Evolutionary conservation across 2,329 filamentous ascomycete genomes (phyloP), one percentile per base, ranked within the genome.

Genomic region (Alternaria solani): DNA sequence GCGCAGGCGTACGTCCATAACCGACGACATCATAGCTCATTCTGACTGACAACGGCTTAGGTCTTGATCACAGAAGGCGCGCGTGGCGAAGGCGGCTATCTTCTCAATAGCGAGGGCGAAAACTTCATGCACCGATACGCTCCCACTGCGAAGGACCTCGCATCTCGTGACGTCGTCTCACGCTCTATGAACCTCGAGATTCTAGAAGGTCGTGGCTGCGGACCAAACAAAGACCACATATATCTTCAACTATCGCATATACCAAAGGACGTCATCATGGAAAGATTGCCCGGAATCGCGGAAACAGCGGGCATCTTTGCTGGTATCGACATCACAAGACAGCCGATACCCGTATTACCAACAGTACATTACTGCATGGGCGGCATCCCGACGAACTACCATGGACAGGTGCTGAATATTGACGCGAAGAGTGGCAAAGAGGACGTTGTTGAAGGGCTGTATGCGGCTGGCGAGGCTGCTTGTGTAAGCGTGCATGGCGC

Each of bases 281-380:
- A 84, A 57, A 71, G 82, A 18, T 62, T 84, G 14, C 82, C 82
- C 2, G 82, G 82, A 2, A 84, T 84, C 42, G 80, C 82, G n/a
- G 82, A 84, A 65, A 84, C 82, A 12, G 82, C 82, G 1, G 77
- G 72, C 5, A 83, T 84, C 32, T 84, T 84, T 65, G 80, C 82
- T 1, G 82, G 82, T 5, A 81, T 84, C 16, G 82, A 84, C 62
- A 80, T 84, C 23, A 83, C 81, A 14, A 79, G 76, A 64, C 74
- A 84, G 60, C 81, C 82, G 1, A 84, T 85, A 59, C 83, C 83
- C 2, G 83, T 85, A 2, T 59, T 83, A 5, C 83, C 83, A 0
- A 85, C 83, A 1, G 83, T 85, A 3, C 83, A 84, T 64, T 84
- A 84, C 63, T 83, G 81, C 62, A 84, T 84, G 82, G 82, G 82